phyloP scores from a whole-genome alignment of 495 filamentous ascomycete species.

The Pseudotulostoma volvatum region DNA sequence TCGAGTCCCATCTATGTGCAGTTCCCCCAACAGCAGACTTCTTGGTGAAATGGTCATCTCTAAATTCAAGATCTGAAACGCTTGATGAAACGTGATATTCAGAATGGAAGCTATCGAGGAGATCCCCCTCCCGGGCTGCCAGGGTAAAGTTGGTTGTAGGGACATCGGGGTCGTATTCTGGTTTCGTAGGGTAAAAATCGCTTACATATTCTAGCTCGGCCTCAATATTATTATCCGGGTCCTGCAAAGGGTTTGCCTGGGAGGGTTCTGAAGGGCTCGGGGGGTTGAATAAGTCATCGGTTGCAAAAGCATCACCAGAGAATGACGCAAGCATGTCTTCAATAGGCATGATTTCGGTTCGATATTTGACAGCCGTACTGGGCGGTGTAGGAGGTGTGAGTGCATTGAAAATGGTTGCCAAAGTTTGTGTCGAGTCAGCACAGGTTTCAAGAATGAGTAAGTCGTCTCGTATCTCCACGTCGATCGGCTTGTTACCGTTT shows the following conservation, averaged over 20 bases:
- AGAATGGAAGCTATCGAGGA: conserved; percentile 47
- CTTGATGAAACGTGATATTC: conserved; percentile 36
- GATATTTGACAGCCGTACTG: conserved; percentile 65
- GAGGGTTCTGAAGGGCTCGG: conserved; percentile 6
- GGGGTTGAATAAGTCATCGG: conserved; percentile 11
- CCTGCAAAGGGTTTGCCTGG: conserved; percentile 4
- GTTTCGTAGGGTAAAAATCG: conserved; percentile 39
- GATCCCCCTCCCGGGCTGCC: conserved; percentile 30
- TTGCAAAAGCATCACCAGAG: conserved; percentile 61
- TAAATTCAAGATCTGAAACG: conserved; percentile 43
- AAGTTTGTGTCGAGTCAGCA: conserved; percentile 90
- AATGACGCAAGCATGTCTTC: conserved; percentile 82
- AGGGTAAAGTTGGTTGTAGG: conserved; percentile 22
- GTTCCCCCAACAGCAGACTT: conserved; percentile 44
- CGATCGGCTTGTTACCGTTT: conserved; percentile 46
- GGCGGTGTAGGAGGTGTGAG: conserved; percentile 71
- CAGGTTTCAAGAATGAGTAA: conserved; percentile 85
- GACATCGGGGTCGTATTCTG: conserved; percentile 21
- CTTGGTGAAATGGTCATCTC: conserved; percentile 65
- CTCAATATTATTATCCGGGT: conserved; percentile 11
- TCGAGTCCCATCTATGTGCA: conserved; percentile 64
- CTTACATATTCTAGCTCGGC: conserved; percentile 48
- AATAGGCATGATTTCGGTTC: conserved; percentile 70
- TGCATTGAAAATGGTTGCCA: conserved; percentile 64
- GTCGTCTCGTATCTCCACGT: conserved; percentile 69